A percentile compares a stretch with the other conserved stretches of the same genome.
Conservation (phyloP, 768 basidiomycete genomes). For the Rhizopogon vesiculosus region DNA sequence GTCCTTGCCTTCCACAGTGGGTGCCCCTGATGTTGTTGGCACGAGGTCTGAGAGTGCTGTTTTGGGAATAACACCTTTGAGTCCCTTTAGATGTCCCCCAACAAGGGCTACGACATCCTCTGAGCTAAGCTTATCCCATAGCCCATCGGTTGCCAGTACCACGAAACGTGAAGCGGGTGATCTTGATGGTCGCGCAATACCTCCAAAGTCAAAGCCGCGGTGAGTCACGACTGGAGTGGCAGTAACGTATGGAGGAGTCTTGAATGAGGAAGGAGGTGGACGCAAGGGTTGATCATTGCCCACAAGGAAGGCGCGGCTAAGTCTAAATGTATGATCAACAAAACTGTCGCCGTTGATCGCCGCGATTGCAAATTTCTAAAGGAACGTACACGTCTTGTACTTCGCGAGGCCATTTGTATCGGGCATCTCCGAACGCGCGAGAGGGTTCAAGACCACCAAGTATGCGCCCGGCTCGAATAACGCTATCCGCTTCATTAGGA, state of each 20-base stretch:
- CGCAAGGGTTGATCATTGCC: slow-evolving; percentile 60
- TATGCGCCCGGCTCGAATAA: slow-evolving; percentile 77
- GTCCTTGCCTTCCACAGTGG: slow-evolving; percentile 62
- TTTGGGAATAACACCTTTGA: slow-evolving; percentile 63
- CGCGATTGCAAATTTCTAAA: background rate
- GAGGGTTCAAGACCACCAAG: slow-evolving; percentile 86
- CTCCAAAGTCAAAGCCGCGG: slow-evolving; percentile 55
- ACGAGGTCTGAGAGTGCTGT: slow-evolving; percentile 50
- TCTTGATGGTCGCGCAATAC: slow-evolving; percentile 16
- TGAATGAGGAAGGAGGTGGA: slow-evolving; percentile 55
- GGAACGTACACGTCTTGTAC: slow-evolving; percentile 63
- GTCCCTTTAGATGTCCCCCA: slow-evolving; percentile 71
- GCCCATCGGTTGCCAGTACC: slow-evolving; percentile 84
- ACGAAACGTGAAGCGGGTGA: slow-evolving; percentile 52
- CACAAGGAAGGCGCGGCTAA: slow-evolving; percentile 63
- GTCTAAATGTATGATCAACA: slow-evolving; percentile 23
- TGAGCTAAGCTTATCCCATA: slow-evolving; percentile 74
- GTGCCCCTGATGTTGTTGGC: slow-evolving; percentile 47
- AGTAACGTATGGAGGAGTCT: slow-evolving; percentile 92
- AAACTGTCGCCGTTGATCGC: background rate
- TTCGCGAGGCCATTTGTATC: slow-evolving; percentile 81
- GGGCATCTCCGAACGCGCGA: slow-evolving; percentile 83
- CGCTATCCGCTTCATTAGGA: slow-evolving; percentile 60
- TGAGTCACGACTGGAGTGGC: slow-evolving; percentile 81
- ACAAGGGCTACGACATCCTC: slow-evolving; percentile 87